Percentiles rank a stretch among this genome's conserved stretches.
phyloP scores from a whole-genome alignment of 139 green algal species.

The Ettlia oleoabundans region DNA sequence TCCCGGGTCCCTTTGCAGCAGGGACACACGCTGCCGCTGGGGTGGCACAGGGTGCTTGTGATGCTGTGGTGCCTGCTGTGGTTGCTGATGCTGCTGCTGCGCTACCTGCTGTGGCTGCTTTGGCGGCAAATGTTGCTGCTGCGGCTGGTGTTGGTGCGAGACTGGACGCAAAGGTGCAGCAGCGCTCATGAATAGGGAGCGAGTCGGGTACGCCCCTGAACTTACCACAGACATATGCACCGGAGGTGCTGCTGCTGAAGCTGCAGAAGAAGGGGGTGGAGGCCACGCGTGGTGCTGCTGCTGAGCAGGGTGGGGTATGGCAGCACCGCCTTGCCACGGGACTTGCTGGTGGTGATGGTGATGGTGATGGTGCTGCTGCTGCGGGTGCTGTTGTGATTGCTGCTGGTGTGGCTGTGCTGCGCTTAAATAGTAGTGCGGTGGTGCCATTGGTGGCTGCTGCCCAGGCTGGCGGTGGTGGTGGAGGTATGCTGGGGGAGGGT shows the following conservation, averaged over 20 bases:
- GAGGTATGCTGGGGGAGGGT: too few relatives aligned
- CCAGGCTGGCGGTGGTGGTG: too few relatives aligned
- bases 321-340: neutral
- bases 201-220: neutral
- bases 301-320: neutral
- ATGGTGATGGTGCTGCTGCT: constrained; percentile 2
- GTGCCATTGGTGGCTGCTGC: too few relatives aligned
- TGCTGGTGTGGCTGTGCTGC: neutral
- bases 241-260: neutral
- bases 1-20: neutral
- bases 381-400: neutral
- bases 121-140: neutral
- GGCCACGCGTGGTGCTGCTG: too few relatives aligned
- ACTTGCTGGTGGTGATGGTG: neutral
- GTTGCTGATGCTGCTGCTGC: neutral
- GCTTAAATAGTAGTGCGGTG: too few relatives aligned
- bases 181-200: neutral
- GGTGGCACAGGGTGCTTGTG: neutral
- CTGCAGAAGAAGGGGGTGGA: neutral
- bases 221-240: neutral
- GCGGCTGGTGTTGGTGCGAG: neutral
- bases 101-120: neutral
- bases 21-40: constrained; percentile 1
- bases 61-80: neutral
- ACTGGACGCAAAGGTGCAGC: too few relatives aligned